Evolutionary conservation across 306 rosid species (phyloP), one percentile per base, ranked within the genome.

Genomic region (Rosa lucieae): DNA sequence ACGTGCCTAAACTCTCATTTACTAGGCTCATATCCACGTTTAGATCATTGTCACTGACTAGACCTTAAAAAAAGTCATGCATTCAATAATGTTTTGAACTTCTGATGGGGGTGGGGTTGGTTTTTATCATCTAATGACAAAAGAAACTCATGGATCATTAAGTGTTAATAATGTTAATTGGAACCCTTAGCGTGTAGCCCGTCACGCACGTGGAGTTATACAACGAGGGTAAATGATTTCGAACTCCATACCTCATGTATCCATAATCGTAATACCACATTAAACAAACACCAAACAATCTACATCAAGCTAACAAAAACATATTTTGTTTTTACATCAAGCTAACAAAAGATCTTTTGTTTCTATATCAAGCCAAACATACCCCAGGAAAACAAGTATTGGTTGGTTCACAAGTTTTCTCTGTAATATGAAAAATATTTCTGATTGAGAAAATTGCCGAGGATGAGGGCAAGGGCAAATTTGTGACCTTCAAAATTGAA

Each of bases 401-500:
- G 67, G 12, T 66, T 37, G 12, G 70, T 6, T 66, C 70, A 37
- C 46, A 37, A 35, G 21, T 37, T 15, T 35, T 8, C 18, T 32
- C 46, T 66, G 70, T 17, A 14, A 6, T 6, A 35, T 61, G 17
- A 13, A 61, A 61, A 23, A 3, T 3, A 10, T 0, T 10, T 59
- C 14, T 59, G 15, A 59, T 5, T 5, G 4, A 12, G 69, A 63
- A 63, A 32, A 66, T 29, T 12, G 2, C 6, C 46, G 3, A 17
- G n/a, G 68, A 62, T 62, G 7, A 66, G 46, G 44, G 51, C 49
- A 67, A 67, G 46, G 40, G 23, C 29, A 49, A 35, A 11, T 77
- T 39, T 8, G 12, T 48, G 35, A 67, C 74, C 51, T 17, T 37
- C 9, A 56, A 55, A 58, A 12, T 15, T 78, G 82, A 84, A 86